Base-by-base conservation (phyloP, 2,329 filamentous ascomycete genomes). In the Stenocarpella maydis region DNA sequence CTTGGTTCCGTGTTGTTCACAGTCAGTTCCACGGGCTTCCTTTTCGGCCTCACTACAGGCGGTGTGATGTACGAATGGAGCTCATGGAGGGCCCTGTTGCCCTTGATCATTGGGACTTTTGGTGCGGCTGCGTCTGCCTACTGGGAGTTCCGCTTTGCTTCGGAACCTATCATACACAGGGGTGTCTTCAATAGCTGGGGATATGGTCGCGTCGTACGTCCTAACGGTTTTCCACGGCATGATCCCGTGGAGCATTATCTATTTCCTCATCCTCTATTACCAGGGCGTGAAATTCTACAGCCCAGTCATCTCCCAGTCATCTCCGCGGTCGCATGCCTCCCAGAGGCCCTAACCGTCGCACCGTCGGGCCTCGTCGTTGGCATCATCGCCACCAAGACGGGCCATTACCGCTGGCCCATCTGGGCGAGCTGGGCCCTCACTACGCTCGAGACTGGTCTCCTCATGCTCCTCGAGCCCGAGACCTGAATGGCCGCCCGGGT, bases 31-130 rank as follows among this genome's bases (percentile, higher is more conserved):
- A 88, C 88, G 0, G 85, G 84, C 26, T 86, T 91, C 74, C 77
- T 91, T 49, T 87, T 91, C 53, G 87, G 88, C 0, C 75, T 91
- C 4, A 89, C 88, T 2, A 90, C 88, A 83, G 91, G 89, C 12
- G 90, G 89, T 45, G 83, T 91, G 10, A 86, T 90, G 79, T 92
- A 91, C 75, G 74, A 83, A 0, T 93, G 90, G 91, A 76, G 80
- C 53, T 88, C 84, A 4, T 91, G 87, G 84, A 82, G 84, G 1
- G 90, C 88, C 0, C 79, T 93, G 2, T 83, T 90, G 0, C 90
- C 90, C 0, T 78, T 93, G 17, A 76, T 88, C 4, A 47, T 91
- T 10, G 89, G 90, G 1, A 75, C 80, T 0, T 76, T 80, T 1
- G 84, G 86, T 1, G 76, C 92, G 4, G 73, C 84, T 2, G 79